Evolutionary conservation across 2,329 filamentous ascomycete genomes (phyloP).

Genomic region (Talaromyces rugulosus): DNA sequence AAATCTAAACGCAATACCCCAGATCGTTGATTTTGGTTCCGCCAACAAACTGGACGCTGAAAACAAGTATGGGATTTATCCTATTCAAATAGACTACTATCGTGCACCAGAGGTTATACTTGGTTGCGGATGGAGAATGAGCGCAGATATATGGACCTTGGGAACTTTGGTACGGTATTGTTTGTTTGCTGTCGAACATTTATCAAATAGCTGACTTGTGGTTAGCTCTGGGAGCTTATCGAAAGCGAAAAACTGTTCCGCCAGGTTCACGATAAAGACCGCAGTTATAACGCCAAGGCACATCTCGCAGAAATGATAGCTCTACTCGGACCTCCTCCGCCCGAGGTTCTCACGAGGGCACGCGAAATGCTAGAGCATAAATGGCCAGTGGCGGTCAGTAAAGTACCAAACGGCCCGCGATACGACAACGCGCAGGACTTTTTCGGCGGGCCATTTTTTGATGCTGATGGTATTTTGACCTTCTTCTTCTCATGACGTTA

Average conservation of each 20-base stretch:
- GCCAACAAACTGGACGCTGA: conserved; percentile 32
- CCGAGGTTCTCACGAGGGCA: conserved; percentile 21
- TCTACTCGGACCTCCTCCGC: conserved; percentile 36
- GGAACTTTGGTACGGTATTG: conserved; percentile 38
- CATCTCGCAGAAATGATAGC: conserved; percentile 42
- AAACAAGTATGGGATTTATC: conserved; percentile 38
- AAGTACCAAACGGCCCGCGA: not conserved
- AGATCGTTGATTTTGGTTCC: conserved; percentile 35
- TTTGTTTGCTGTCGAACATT: not conserved
- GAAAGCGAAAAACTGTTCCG: not conserved
- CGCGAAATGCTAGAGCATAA: conserved; percentile 18
- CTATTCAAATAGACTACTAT: conserved; percentile 43
- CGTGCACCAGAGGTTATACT: conserved; percentile 39
- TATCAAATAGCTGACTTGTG: not conserved
- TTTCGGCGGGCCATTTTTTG: conserved; percentile 26
- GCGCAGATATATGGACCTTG: conserved; percentile 44
- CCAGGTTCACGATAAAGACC: not conserved
- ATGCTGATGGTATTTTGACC: conserved; percentile 23
- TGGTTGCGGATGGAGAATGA: conserved; percentile 33
- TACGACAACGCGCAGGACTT: conserved; percentile 8
- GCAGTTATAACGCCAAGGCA: not conserved
- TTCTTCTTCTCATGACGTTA: not conserved
- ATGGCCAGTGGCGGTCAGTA: conserved; percentile 2
- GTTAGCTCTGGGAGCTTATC: not conserved
- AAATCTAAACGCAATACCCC: conserved; percentile 20